phyloP scores from a whole-genome alignment of 257 asterid species.

The Pogostemon cablin region DNA sequence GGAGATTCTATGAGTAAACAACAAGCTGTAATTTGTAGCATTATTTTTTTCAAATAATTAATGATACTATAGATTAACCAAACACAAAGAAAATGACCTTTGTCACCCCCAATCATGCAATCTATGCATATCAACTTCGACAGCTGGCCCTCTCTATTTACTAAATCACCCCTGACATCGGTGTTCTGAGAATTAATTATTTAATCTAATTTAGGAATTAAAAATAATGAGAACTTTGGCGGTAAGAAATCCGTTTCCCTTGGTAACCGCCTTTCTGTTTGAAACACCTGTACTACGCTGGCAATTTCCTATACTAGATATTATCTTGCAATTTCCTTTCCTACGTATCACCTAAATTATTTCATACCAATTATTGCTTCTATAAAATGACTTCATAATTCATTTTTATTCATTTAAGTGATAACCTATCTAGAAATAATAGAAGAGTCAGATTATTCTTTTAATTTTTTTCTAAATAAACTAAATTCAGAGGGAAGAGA shows the following conservation, averaged over 20 bases:
- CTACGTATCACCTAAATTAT: no score
- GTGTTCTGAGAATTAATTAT: no score
- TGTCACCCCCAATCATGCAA: conserved; percentile 35
- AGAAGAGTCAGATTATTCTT: no score
- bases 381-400: no score
- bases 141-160: not conserved
- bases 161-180: not conserved
- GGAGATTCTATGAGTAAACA: not conserved
- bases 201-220: no score
- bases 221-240: not conserved
- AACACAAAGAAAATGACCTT: conserved; percentile 42
- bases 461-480: no score
- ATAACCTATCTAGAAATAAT: no score
- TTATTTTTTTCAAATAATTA: no score
- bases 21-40: not conserved
- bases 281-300: conserved; percentile 13
- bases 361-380: no score
- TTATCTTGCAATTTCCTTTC: not conserved
- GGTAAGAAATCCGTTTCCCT: conserved; percentile 4
- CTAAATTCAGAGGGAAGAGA: no score
- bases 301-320: not conserved
- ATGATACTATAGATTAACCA: not conserved
- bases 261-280: conserved; percentile 12
- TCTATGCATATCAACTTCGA: conserved; percentile 12
- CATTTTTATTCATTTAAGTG: no score